These are phyloP conservation scores for Mycena vulgaris DNA, from an alignment of 768 basidiomycete species.

Conservation along the genomic window DNA sequence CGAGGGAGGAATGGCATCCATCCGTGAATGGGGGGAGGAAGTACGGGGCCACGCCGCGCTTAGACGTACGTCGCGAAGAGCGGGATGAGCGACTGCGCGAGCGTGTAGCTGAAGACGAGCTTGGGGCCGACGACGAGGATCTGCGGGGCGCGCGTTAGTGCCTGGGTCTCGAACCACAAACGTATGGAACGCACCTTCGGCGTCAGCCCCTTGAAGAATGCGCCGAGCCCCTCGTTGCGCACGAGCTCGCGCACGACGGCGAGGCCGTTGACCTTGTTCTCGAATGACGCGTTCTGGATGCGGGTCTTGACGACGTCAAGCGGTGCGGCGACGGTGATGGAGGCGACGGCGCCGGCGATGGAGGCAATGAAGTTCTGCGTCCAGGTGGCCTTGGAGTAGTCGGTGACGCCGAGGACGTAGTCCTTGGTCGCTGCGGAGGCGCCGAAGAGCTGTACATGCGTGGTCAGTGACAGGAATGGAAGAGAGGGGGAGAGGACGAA, in stretches of 20 bases:
- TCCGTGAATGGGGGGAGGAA: neutral
- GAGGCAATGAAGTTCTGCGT: slow-evolving; percentile 97
- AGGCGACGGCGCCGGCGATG: slow-evolving; percentile 93
- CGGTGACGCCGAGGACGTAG: slow-evolving; percentile 88
- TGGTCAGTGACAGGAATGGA: neutral
- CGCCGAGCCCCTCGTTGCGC: slow-evolving; percentile 85
- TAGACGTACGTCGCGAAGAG: slow-evolving; percentile 90
- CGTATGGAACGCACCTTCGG: slow-evolving; percentile 78
- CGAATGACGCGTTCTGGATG: slow-evolving; percentile 99
- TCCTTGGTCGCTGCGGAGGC: slow-evolving; percentile 97
- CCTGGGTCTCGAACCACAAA: slow-evolving; percentile 16
- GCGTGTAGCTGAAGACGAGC: slow-evolving; percentile 97
- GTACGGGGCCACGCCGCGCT: too few relatives aligned
- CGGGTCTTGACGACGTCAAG: slow-evolving; percentile 97
- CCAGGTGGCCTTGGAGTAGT: slow-evolving; percentile 98
- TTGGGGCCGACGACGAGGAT: slow-evolving; percentile 97
- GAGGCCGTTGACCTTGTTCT: slow-evolving; percentile 83
- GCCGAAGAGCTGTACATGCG: slow-evolving; percentile 88
- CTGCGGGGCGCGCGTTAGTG: slow-evolving; percentile 56
- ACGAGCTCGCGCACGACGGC: slow-evolving; percentile 73
- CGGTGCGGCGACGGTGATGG: slow-evolving; percentile 96
- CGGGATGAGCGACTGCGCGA: slow-evolving; percentile 96
- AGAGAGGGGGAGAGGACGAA: slow-evolving; percentile 55
- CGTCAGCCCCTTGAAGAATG: slow-evolving; percentile 97
- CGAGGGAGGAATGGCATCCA: neutral